Evolutionary conservation across 2,329 filamentous ascomycete genomes (phyloP).

Genomic region (Talaromyces atroroseus): DNA sequence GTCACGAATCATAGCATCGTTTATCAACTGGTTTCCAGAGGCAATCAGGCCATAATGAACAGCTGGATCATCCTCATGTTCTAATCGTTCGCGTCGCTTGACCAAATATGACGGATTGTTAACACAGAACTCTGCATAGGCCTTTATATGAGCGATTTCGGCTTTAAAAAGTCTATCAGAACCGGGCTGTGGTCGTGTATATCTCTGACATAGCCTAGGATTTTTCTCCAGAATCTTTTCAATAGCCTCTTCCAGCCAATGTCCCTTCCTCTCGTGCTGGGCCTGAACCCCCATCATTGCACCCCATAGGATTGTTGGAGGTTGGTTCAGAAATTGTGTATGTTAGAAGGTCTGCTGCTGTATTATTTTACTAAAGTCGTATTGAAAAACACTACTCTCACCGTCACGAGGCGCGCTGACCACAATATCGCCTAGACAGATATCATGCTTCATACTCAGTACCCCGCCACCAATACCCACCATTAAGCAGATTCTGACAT

Average conservation of each 20-base stretch:
- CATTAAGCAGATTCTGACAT: slow-evolving; percentile 36
- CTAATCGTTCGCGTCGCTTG: not conserved
- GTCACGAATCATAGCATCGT: slow-evolving; percentile 12
- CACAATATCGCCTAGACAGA: slow-evolving; percentile 27
- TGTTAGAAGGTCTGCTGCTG: slow-evolving; percentile 15
- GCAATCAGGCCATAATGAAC: slow-evolving; percentile 18
- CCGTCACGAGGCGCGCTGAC: slow-evolving; percentile 10
- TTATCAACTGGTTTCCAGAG: slow-evolving; percentile 17
- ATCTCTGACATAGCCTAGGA: slow-evolving; percentile 10
- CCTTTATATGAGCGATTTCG: slow-evolving; percentile 6
- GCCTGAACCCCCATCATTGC: slow-evolving; percentile 15
- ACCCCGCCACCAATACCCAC: slow-evolving; percentile 40
- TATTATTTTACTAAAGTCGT: slow-evolving; percentile 19
- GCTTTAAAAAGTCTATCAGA: slow-evolving; percentile 9
- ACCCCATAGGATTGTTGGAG: slow-evolving; percentile 14
- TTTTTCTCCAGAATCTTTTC: slow-evolving; percentile 18
- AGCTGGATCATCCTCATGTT: slow-evolving; percentile 8
- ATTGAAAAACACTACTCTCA: slow-evolving; percentile 17
- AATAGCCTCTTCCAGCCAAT: slow-evolving; percentile 40
- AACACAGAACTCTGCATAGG: not conserved
- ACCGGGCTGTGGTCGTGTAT: slow-evolving; percentile 5
- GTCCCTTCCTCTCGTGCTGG: slow-evolving; percentile 8
- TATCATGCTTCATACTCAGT: slow-evolving; percentile 22
- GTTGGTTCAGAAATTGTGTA: slow-evolving; percentile 17
- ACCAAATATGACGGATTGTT: not conserved